Conservation (phyloP, 495 filamentous ascomycete genomes). For the Antarctomyces pellizariae region DNA sequence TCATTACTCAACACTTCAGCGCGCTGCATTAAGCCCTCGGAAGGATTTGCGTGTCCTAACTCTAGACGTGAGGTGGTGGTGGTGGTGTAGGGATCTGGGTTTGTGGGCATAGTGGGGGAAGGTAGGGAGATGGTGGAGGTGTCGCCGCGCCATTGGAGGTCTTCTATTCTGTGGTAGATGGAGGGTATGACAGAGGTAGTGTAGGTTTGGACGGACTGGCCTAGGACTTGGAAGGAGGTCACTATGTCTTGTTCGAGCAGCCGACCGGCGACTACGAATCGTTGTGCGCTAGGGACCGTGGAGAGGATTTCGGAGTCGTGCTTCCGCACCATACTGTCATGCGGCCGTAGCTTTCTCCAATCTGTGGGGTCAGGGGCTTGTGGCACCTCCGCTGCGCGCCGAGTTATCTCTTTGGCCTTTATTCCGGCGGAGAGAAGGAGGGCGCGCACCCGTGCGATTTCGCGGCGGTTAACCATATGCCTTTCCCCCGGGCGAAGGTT, state of each 20-base stretch:
- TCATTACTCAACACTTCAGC: constrained; percentile 44
- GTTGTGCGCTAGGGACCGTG: constrained; percentile 13
- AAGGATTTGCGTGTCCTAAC: too few species aligned
- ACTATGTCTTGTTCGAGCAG: too few species aligned
- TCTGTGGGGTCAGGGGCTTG: too few species aligned
- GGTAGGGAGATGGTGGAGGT: too few species aligned
- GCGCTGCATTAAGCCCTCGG: constrained; percentile 33
- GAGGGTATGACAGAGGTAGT: too few species aligned
- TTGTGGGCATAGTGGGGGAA: too few species aligned
- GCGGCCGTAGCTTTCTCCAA: constrained; percentile 4
- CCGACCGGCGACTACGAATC: constrained; percentile 24
- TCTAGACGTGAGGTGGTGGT: too few species aligned
- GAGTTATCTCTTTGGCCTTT: constrained; percentile 57
- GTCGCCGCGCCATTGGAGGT: too few species aligned
- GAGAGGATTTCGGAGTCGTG: background rate
- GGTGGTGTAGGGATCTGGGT: too few species aligned
- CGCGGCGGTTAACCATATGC: constrained; percentile 16
- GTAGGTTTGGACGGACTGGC: too few species aligned
- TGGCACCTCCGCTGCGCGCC: constrained; percentile 32
- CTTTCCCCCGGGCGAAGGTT: constrained; percentile 5
- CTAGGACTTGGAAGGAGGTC: too few species aligned
- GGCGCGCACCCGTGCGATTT: constrained; percentile 50
- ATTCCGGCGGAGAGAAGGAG: constrained; percentile 63
- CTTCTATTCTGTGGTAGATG: too few species aligned
- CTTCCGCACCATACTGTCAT: background rate